Evolutionary conservation across 1,284 basidiomycete genomes (phyloP), one percentile per base, ranked within the genome.

Genomic region (Pterulicium gracile): DNA sequence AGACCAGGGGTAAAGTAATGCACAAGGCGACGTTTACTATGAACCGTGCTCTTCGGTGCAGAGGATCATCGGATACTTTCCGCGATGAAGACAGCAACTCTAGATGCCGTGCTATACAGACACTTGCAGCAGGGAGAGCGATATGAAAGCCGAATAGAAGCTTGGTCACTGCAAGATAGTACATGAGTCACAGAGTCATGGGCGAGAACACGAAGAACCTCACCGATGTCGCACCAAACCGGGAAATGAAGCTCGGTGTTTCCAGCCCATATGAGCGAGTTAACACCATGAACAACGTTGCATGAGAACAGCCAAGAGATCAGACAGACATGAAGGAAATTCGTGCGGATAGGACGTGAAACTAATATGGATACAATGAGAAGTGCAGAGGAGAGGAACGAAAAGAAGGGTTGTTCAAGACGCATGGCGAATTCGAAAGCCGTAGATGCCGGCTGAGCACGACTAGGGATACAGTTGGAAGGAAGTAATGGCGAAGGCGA

Each of bases 301-400:
- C 50, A 48, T 14, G 56, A 18, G 7, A 56, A 23, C 78, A 24
- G 35, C 77, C 42, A 17, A 83, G 80, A 20, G 78, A 45, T 2
- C 70, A 59, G 55, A 79, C 65, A 52, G 76, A 81, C 50, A 79
- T 60, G 67, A 67, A 3, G 70, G 67, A 32, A 73, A 58, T 53
- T 75, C 81, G 27, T 65, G 62, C 32, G 71, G 68, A 39, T 62
- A 63, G 50, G 65, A 53, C 50, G 65, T 40, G 44, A 65, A 47
- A 64, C 62, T 22, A 64, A 61, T 44, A 64, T 49, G 27, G 68
- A 60, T 14, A 61, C 50, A 10, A 65, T 52, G 40, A 76, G 59
- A 19, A 78, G 54, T 21, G 55, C 55, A 14, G 63, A 59, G 50
- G 67, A 72, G 42, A 75, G 51, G 55, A 80, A 69, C 12, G 78